Conservation (phyloP, 2,329 filamentous ascomycete species). For the Colletotrichum australisinense region DNA sequence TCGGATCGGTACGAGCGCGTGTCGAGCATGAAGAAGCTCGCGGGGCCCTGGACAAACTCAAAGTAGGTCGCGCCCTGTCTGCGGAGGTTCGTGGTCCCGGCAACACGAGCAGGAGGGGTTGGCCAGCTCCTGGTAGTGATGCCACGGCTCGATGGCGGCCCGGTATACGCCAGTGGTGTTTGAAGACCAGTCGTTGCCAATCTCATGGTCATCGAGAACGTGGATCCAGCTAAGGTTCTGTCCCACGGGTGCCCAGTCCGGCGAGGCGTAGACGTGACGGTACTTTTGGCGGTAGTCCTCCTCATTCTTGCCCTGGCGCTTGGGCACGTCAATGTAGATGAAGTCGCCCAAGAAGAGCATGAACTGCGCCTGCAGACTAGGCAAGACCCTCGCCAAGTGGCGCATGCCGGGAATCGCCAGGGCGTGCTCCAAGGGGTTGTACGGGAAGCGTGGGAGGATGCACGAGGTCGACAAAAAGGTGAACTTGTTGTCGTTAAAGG, state of each 20-base stretch:
- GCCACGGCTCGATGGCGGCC: conserved; percentile 85
- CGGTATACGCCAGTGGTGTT: conserved; percentile 85
- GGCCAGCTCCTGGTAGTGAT: conserved; percentile 84
- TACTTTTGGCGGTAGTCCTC: conserved; percentile 92
- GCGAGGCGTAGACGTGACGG: conserved; percentile 93
- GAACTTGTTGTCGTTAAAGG: conserved; percentile 75
- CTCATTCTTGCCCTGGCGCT: conserved; percentile 76
- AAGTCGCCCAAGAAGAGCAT: conserved; percentile 90
- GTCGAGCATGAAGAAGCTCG: conserved; percentile 94
- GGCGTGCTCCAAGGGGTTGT: conserved; percentile 85
- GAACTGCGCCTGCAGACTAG: conserved; percentile 78
- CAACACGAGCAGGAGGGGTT: conserved; percentile 78
- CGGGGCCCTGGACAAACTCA: conserved; percentile 88
- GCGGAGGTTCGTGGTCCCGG: conserved; percentile 51
- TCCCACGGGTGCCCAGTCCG: conserved; percentile 84
- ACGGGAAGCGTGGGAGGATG: conserved; percentile 91
- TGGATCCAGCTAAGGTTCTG: conserved; percentile 96
- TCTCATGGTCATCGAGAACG: conserved; percentile 96
- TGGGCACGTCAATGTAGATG: conserved; percentile 91
- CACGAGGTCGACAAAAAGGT: conserved; percentile 95
- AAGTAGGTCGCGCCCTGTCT: conserved; percentile 81
- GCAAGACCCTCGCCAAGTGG: conserved; percentile 79
- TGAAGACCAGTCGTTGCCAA: conserved; percentile 90
- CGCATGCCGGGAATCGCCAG: conserved; percentile 84
- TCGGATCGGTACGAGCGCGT: conserved; percentile 87